A percentile compares a stretch with the other conserved stretches of the same genome.
These are phyloP conservation scores for Metschnikowia santaceciliae DNA, from an alignment of 805 yeast genomes.

Conservation along the genomic window DNA sequence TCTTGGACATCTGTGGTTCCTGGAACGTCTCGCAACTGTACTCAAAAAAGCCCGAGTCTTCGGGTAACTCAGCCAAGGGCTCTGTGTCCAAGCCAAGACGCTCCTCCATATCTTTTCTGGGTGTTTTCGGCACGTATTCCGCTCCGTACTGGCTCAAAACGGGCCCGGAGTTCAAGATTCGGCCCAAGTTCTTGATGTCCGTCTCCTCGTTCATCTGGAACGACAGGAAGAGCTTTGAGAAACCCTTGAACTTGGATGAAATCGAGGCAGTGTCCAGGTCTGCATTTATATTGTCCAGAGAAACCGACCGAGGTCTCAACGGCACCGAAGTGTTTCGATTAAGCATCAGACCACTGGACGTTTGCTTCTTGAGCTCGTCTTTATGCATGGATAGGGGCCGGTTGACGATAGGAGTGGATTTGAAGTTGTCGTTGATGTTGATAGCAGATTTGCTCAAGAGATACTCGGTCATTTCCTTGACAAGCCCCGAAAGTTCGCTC, in stretches of 20 bases:
- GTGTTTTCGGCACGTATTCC: constrained; percentile 54
- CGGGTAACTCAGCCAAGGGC: constrained; percentile 37
- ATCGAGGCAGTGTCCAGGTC: constrained; percentile 31
- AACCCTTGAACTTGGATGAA: constrained; percentile 29
- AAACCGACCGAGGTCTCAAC: constrained; percentile 26
- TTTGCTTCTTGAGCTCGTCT: constrained; percentile 16
- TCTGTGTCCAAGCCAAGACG: constrained; percentile 29
- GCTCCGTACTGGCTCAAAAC: constrained; percentile 34
- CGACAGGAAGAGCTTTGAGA: constrained; percentile 33
- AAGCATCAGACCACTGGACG: constrained; percentile 21
- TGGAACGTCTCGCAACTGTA: constrained; percentile 89
- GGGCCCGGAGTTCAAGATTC: constrained; percentile 37
- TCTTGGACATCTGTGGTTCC: constrained; percentile 88
- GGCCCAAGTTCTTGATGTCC: constrained; percentile 34
- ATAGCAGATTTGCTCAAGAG: constrained; percentile 48
- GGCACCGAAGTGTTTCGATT: constrained; percentile 26
- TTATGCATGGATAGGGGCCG: constrained; percentile 19
- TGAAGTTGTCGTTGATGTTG: constrained; percentile 37
- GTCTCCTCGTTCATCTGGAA: constrained; percentile 40
- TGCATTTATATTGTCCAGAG: constrained; percentile 23
- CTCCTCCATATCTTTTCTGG: constrained; percentile 45
- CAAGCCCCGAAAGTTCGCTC: constrained; percentile 62
- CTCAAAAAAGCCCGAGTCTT: constrained; percentile 62
- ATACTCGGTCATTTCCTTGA: constrained; percentile 61
- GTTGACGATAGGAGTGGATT: constrained; percentile 38